phyloP scores from a whole-genome alignment of 768 basidiomycete species.

The Kondoa malvinella region DNA sequence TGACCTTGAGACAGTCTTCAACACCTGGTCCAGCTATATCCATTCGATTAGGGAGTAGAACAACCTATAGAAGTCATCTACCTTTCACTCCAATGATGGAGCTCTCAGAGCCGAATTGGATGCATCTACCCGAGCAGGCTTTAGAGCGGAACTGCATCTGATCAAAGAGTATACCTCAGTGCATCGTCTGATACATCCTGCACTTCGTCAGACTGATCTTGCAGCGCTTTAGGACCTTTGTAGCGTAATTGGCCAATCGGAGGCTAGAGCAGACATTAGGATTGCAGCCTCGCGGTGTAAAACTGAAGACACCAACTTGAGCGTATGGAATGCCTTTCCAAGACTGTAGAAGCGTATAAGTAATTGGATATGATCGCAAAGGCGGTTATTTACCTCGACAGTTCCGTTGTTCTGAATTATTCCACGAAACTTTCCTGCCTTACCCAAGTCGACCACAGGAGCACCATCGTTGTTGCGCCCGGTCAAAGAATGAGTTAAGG shows the following conservation, averaged over 20 bases:
- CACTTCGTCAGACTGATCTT: constrained; percentile 1
- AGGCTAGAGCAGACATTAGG: no score
- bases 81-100: background rate
- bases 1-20: constrained; percentile 5
- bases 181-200: constrained; percentile 4
- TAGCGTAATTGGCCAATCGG: constrained; percentile 1
- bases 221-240: constrained; percentile 7
- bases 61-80: no score
- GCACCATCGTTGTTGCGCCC: background rate
- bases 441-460: constrained; percentile 5
- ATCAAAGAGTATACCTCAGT: background rate
- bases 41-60: no score
- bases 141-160: background rate
- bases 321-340: constrained; percentile 6
- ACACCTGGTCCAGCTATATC: constrained; percentile 7
- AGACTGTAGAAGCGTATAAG: background rate
- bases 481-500: no score
- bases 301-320: no score
- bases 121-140: background rate
- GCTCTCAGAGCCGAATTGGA: background rate
- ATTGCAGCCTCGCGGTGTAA: no score
- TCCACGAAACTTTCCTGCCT: background rate
- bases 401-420: constrained; percentile 6
- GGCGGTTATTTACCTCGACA: background rate
- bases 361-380: background rate